phyloP scores from a whole-genome alignment of 805 yeast genomes.

The Metschnikowia santaceciliae region DNA sequence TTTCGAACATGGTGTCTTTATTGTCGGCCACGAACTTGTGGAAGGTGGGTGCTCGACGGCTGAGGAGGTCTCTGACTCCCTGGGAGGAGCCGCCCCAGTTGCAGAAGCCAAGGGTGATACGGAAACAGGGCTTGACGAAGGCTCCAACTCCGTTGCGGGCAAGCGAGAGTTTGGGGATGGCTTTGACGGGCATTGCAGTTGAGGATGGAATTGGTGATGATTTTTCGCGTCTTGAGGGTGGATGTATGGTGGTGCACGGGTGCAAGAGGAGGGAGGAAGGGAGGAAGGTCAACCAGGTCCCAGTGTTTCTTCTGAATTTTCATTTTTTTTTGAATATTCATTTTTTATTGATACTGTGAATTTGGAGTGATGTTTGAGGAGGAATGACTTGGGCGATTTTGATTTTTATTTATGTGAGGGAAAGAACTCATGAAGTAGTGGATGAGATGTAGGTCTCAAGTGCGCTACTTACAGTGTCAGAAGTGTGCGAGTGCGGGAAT shows the following conservation, averaged over 20 bases:
- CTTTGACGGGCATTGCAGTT: constrained; percentile 50
- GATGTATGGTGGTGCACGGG: neutral
- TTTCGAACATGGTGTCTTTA: constrained; percentile 68
- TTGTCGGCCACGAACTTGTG: constrained; percentile 53
- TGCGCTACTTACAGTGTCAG: no score
- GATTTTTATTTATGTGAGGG: no score
- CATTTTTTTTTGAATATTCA: no score
- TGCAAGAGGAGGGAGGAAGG: neutral
- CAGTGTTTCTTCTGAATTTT: no score
- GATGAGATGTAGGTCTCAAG: no score
- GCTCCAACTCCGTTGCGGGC: constrained; percentile 78
- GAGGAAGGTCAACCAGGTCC: no score
- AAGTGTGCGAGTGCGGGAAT: no score
- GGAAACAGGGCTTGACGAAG: constrained; percentile 69
- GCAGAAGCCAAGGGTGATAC: constrained; percentile 75
- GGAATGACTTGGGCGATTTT: no score
- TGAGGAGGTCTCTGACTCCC: constrained; percentile 54
- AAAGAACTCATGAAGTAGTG: no score
- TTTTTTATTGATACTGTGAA: no score
- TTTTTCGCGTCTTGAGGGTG: neutral
- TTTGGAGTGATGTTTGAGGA: no score
- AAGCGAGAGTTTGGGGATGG: constrained; percentile 53
- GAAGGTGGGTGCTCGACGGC: constrained; percentile 44
- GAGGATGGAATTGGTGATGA: neutral
- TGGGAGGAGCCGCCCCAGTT: constrained; percentile 94